Base-by-base conservation (phyloP, 495 filamentous ascomycete genomes). In the Penicillium atrosanguineum region DNA sequence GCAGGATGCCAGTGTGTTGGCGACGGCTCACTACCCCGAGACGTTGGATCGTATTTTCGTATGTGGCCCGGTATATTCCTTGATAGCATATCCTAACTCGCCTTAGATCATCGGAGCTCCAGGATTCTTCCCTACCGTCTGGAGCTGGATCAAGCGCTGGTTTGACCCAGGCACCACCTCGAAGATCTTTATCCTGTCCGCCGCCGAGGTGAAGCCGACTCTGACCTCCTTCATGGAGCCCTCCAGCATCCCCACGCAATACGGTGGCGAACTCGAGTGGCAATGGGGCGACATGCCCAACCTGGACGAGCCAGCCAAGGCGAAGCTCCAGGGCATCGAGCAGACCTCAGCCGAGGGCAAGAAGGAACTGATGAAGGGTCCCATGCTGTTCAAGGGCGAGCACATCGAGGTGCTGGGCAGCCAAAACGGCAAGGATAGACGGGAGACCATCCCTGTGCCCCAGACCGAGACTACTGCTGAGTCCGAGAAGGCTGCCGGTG, bases 91-190 rank as follows among this genome's bases (percentile, higher is more conserved):
- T 40, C 34, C 19, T 40, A 20, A 20, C 38, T 37, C n/a, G 31
- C 26, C n/a, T 25, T 18, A 89, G 80, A 89, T 96, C 63, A 88
- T 96, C 55, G 90, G 90, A 42, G 91, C 91, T 1, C 91, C 91
- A 4, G 77, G 83, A 40, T 96, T 95, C 79, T 96, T 96, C 74
- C 88, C 88, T 26, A 95, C 91, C 11, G 89, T 96, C 46, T 95
- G 91, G 91, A 82, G 87, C 56, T 95, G 91, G 91, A 87, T 95
- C 71, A 95, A 95, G 76, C 84, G 86, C 63, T 96, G 91, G 91
- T 95, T 95, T 65, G 91, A 96, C 71, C 91, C 91, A 23, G 87
- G 87, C 52, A 96, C 91, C 42, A 89, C 90, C 4, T 91, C 88
- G 55, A 95, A 96, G 72, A 95, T 96, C 62, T 93, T 95, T 67